Base-by-base conservation (phyloP, 768 basidiomycete species). In the Lyophyllum atratum region DNA sequence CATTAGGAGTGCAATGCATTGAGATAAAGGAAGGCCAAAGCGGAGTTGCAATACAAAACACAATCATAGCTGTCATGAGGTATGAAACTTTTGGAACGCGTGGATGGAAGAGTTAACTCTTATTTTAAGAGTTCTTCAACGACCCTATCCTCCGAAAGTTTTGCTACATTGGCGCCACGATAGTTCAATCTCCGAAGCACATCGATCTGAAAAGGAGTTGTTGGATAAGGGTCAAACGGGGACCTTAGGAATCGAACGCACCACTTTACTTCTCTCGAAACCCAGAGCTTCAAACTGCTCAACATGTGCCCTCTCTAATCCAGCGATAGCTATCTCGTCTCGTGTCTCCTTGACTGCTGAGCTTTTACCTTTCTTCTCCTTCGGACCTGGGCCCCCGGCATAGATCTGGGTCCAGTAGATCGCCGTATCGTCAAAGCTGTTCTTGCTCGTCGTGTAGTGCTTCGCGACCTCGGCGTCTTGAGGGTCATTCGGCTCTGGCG, bases 401-500 rank as follows among this genome's bases (percentile, higher is more conserved):
- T 97, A 97, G 26, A 89, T 85, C 66, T 92, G 86, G 1, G 95
- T 92, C 95, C 95, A 98, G 70, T 95, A 95, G 39, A 84, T 80
- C 55, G 95, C 95, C 3, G 95, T 98, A 37, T 90, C 90, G 56
- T 95, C 92, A 63, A 98, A 98, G 65, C 89, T 87, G 24, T 76
- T 74, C 69, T 89, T 89, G 70, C 89, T 92, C 12, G 94, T 93
- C 71, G 92, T 90, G 66, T 92, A 98, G 68, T 97, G 96, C 70
- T 97, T 98, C 12, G 95, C 95, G 11, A 98, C 95, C 74, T 98
- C 95, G 0, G 95, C 96, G 68, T 98, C 96, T 74, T 98, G 95
- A 0, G 95, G 96, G 68, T 98, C 96, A 60, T 90, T 92, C 8
- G 96, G 95, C 69, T 97, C 94, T 0, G 96, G 96, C 9, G 89